Base-by-base conservation (phyloP, 306 rosid species). In the Trifolium repens region DNA sequence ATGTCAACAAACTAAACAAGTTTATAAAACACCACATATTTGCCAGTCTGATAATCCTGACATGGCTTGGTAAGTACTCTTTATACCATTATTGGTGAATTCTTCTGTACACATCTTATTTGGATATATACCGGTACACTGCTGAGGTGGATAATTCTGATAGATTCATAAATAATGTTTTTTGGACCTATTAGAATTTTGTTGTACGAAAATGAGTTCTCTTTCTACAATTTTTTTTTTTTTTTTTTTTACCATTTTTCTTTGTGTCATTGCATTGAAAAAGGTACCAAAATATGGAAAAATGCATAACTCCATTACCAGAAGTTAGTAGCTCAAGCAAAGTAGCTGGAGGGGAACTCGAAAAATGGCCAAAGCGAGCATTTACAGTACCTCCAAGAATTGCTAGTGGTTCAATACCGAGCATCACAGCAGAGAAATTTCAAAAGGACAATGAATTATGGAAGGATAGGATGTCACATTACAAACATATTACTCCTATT, bases 341-440 rank as follows among this genome's bases (percentile, higher is more conserved):
- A 47, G 89, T 92, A 7, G 90, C 97, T 0, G 96, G 99, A 35
- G 99, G 98, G 5, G 85, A 87, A 6, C 32, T 94, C 61, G 93
- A 92, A 84, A 90, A 85, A 79, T 94, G 99, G 99, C 99, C 99
- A 0, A 80, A 84, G 32, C 97, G 99, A 1, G 96, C 96, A 47
- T 90, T 89, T 7, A 76, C 90, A 4, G 9, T 83, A 35, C 97
- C 98, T 24, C 98, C 98, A 22, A 80, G 98, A 81, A 86, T 94
- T 35, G 75, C 85, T 5, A 86, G 90, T 22, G 93, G 91, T 69
- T 90, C 91, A 46, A 67, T 94, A 44, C 91, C 96, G 7, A 79
- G 83, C 61, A 66, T 94, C 26, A 81, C 65, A 5, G 57, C 64
- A 2, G 92, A 88, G 72, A 92, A 86, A 64, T 84, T 92, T 73